Evolutionary conservation across 345 rosid species (phyloP), one percentile per base, ranked within the genome.

Genomic region (Toxicodendron radicans): DNA sequence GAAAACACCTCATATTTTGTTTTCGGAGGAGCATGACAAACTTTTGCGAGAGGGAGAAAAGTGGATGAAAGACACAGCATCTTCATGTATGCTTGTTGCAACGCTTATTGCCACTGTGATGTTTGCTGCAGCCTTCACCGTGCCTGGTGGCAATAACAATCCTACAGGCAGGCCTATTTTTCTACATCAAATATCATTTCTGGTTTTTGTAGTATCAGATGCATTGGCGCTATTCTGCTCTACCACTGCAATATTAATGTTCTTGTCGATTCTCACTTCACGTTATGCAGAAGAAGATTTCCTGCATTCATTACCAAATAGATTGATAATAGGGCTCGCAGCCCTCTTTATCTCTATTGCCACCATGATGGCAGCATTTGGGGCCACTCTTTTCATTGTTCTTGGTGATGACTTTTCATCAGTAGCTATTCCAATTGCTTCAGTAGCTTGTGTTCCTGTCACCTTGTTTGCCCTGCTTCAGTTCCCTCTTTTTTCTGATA

Each of bases 61-160:
- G 11, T 85, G 87, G 90, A 85, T 87, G 88, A 83, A 83, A 53
- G 70, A 51, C 73, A 79, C 85, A 0, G 83, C 88, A 5, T 69
- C 83, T 13, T 80, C 90, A 0, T 81, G 85, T 56, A 81, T 81
- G 77, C 70, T 87, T 0, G 87, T 83, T 0, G 88, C 87, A 0
- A 78, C 85, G 0, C 83, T 87, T 38, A 81, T 85, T 21, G 81
- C 86, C 32, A 84, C 87, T 3, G 83, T 87, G 35, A 81, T 83
- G 68, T 87, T 83, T 45, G 82, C 84, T 5, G 79, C 87, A 0
- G 78, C 79, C 54, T 85, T 87, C 70, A 85, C 81, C 0, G 79
- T 79, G 1, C 88, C 87, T 5, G 88, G 88, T 16, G 90, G 87
- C 17, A 58, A 30, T 4, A 45, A 85, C 32, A 56, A 71, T 0